Evolutionary conservation across 2,329 filamentous ascomycete genomes (phyloP), one percentile per base, ranked within the genome.

Genomic region (Fusarium gaditjirri): DNA sequence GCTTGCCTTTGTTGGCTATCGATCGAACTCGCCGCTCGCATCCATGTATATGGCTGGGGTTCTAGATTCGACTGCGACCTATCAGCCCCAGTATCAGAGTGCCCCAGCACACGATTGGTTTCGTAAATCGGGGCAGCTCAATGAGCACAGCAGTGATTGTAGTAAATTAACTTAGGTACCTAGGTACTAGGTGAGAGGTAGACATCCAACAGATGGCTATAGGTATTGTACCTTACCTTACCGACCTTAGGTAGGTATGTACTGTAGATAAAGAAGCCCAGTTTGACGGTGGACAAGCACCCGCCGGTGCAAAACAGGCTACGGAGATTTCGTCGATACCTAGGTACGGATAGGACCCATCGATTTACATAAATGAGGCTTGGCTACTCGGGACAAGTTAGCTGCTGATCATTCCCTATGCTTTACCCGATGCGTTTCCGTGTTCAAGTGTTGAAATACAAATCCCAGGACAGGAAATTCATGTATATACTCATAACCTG

Each of bases 311-410:
- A 44, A 57, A 69, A 44, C 50, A 72, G 39, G 54, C 64, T 72
- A 65, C 69, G 69, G 69, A 70, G 58, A 72, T 72, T 72, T 72
- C 52, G 65, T 61, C 39, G 42, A 69, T 56, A n/a, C n/a, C n/a
- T n/a, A 53, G 38, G 27, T 29, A 29, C 27, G 27, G 27, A 29
- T 29, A 29, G 27, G 46, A 42, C 44, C 39, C 68, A 69, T 59
- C 63, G 42, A 67, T 44, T 35, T 50, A 41, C 52, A 44, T 61
- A 39, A 58, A 41, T 27, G 42, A 41, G 47, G 44, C 56, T 56
- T 57, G 66, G 29, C 50, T 65, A 31, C 38, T 65, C 57, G n/a
- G 25, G 54, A 29, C 25, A 65, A 47, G 33, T 65, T 47, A 33
- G 44, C n/a, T 44, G 64, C 64, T 63, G 69, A 71, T 65, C 65